Conservation (phyloP, 2,329 filamentous ascomycete genomes). For the Hypoxylon sp. region DNA sequence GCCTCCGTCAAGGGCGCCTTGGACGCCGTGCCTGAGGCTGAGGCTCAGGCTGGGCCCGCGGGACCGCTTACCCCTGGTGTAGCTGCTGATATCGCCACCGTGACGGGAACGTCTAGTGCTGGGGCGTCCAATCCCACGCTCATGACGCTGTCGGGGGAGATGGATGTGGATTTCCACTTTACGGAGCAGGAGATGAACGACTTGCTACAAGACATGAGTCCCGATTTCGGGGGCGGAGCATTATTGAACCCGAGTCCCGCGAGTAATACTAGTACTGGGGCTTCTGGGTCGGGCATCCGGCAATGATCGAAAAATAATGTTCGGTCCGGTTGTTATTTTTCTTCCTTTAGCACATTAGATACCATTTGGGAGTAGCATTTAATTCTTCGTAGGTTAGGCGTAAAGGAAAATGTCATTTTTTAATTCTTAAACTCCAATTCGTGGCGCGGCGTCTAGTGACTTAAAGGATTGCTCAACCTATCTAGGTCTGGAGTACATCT, state of each 20-base stretch:
- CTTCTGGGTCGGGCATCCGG: constrained; percentile 24
- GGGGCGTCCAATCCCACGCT: constrained; percentile 24
- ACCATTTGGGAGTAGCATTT: constrained; percentile 46
- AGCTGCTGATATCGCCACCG: constrained; percentile 31
- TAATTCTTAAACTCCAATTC: constrained; percentile 11
- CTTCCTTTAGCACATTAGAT: constrained; percentile 43
- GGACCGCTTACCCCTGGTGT: constrained; percentile 20
- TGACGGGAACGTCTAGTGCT: constrained; percentile 9
- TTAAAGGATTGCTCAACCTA: neutral
- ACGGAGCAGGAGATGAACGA: constrained; percentile 53
- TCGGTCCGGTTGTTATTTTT: constrained; percentile 12
- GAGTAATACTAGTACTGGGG: constrained; percentile 5
- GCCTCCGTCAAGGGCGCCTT: constrained; percentile 56
- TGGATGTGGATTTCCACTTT: constrained; percentile 49
- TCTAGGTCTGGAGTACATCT: too few relatives aligned
- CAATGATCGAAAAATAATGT: constrained; percentile 28
- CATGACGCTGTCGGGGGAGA: constrained; percentile 34
- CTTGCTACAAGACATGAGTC: constrained; percentile 50
- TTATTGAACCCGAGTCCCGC: constrained; percentile 17
- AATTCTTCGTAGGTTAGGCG: constrained; percentile 13
- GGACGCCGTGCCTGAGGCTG: neutral
- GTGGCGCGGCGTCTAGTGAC: neutral
- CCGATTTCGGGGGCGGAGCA: constrained; percentile 34
- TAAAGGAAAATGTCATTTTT: constrained; percentile 16
- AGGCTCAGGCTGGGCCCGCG: neutral